Percentiles rank a stretch among this genome's conserved stretches.
Evolutionary conservation across 768 basidiomycete genomes (phyloP).

Genomic region (Boletellus sp.): DNA sequence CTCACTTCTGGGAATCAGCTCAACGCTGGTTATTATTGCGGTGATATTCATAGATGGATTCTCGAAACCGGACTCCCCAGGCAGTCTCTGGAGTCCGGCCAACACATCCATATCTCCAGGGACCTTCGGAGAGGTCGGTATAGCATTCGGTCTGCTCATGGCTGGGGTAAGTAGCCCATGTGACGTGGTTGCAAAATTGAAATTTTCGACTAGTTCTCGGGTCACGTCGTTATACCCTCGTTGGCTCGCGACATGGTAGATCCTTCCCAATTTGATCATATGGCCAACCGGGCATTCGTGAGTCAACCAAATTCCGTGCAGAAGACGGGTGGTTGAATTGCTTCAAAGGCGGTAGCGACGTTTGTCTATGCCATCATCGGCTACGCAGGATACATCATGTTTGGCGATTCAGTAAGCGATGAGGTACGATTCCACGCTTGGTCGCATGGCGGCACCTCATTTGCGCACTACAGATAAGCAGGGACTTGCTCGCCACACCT

Average conservation of each 20-base stretch:
- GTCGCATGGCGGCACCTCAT: not conserved
- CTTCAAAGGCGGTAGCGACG: constrained; percentile 55
- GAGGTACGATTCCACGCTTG: constrained; percentile 50
- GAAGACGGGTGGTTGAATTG: not conserved
- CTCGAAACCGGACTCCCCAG: constrained; percentile 65
- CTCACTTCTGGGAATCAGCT: constrained; percentile 80
- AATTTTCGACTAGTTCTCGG: constrained; percentile 59
- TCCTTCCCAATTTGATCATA: constrained; percentile 72
- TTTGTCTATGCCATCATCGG: constrained; percentile 66
- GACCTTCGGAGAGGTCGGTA: constrained; percentile 56
- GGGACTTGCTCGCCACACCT: constrained; percentile 67
- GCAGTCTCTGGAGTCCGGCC: constrained; percentile 75
- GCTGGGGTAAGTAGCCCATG: constrained; percentile 59
- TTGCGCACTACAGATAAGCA: constrained; percentile 58
- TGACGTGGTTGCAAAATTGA: not conserved
- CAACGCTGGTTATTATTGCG: constrained; percentile 67
- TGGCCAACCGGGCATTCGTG: constrained; percentile 87
- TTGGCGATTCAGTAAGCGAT: constrained; percentile 72
- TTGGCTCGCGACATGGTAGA: constrained; percentile 87
- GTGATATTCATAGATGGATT: constrained; percentile 85
- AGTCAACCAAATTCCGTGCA: constrained; percentile 24
- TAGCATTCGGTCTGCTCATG: constrained; percentile 89
- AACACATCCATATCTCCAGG: constrained; percentile 58
- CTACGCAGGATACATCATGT: constrained; percentile 88
- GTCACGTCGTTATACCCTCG: constrained; percentile 89